Base-by-base conservation (phyloP, 371 early-diverging fungal species). In the Mortierella sp. region DNA sequence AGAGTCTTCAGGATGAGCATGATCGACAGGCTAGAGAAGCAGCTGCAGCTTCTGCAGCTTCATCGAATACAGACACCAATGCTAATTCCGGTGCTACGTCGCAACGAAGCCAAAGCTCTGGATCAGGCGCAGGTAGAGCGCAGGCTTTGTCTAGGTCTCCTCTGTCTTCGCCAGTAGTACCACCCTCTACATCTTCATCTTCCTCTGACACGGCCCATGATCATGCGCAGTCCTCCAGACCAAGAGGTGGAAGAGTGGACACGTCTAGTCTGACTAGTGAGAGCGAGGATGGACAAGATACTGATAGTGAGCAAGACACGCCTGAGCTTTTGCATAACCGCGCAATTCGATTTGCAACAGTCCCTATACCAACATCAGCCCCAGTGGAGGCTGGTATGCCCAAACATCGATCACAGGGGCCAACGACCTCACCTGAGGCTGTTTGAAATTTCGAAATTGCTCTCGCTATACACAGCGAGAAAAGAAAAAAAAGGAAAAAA, bases 1-100 rank as follows among this genome's bases (percentile, higher is more conserved):
- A 88, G 63, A 93, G 93, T 62, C 83, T 95, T 67, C 86, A 88
- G 68, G 94, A 92, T 72, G 87, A 89, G 73, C 89, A 92, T 60
- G 88, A 88, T 40, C 72, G 77, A 24, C 63, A 59, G 26, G 69
- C 75, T 3, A 67, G 80, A 26, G 80, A 75, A n/a, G 69, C 80
- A 26, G 71, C 74, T 3, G 70, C 74, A 2, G 60, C 67, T 5
- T 24, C 59, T n/a, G 35, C 58, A 51, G 6, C 73, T 55, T n/a
- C 68, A n/a, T 16, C 58, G 6, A 47, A 18, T 20, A 22, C 35
- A 11, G 54, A 54, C 45, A 54, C 55, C 0, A n/a, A n/a, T 35
- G 40, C 11, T 10, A 54, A 22, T 55, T 18, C 65, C 1, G 28
- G 26, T 8, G 10, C 39, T 3, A 14, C 45, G 20, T 3, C 45